Evolutionary conservation across 208 protist genomes (phyloP).

Genomic region (Leishmania tropica): DNA sequence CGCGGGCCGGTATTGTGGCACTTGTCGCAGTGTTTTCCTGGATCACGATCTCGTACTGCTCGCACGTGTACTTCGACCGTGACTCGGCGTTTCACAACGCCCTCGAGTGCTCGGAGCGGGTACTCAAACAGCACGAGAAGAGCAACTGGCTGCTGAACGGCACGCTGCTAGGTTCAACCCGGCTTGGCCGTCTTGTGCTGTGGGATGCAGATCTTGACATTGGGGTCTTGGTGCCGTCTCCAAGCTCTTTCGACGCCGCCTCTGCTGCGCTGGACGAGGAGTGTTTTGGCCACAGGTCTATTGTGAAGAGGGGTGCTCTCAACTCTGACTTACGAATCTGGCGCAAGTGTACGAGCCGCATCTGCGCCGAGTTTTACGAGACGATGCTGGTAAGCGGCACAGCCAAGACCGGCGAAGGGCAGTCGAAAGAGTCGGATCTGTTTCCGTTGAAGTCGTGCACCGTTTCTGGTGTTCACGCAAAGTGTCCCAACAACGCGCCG

Average conservation of each 20-base stretch:
- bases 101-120: constrained; percentile 55
- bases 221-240: constrained; percentile 45
- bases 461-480: constrained; percentile 46
- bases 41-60: constrained; percentile 73
- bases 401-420: constrained; percentile 48
- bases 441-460: constrained; percentile 69
- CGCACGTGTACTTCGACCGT: constrained; percentile 74
- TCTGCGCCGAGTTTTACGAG: constrained; percentile 82
- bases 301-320: constrained; percentile 25
- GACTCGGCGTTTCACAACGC: constrained; percentile 64
- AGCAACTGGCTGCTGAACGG: constrained; percentile 79
- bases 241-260: constrained; percentile 36
- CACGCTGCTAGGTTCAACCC: constrained; percentile 71
- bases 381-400: constrained; percentile 30
- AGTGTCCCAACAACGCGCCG: constrained; percentile 67
- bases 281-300: constrained; percentile 58
- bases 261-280: constrained; percentile 32
- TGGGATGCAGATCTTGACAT: constrained; percentile 89
- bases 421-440: constrained; percentile 40
- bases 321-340: constrained; percentile 46
- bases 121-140: constrained; percentile 38
- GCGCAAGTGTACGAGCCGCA: constrained; percentile 75
- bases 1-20: constrained; percentile 43
- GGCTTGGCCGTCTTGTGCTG: constrained; percentile 73
- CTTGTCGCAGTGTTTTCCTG: constrained; percentile 58